Evolutionary conservation across 202 grass and related monocot species (phyloP).

Genomic region (Musa balbisiana): DNA sequence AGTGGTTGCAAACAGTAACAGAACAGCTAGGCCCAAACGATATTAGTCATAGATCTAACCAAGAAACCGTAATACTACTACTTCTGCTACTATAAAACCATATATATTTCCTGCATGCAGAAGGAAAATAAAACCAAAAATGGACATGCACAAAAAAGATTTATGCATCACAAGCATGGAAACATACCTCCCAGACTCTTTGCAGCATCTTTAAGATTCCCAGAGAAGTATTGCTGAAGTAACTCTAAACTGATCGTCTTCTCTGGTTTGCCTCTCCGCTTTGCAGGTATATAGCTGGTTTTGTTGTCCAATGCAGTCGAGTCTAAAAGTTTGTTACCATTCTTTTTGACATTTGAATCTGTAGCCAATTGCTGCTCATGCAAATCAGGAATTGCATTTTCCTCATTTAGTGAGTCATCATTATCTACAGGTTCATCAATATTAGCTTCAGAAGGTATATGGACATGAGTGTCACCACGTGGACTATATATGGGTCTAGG

Average conservation of each 20-base stretch:
- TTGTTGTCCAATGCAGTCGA: constrained; percentile 18
- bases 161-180: not conserved
- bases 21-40: constrained; percentile 22
- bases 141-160: not conserved
- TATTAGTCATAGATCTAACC: constrained; percentile 14
- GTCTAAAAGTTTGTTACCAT: constrained; percentile 1
- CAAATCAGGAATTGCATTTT: constrained; percentile 3
- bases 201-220: constrained; percentile 61
- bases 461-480: not conserved
- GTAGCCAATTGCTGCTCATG: not conserved
- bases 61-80: constrained; percentile 20
- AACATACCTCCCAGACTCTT: constrained; percentile 48
- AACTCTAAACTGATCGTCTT: constrained; percentile 46
- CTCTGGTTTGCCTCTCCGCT: constrained; percentile 31
- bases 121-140: not conserved
- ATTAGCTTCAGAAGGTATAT: constrained; percentile 13
- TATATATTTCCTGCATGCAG: not conserved
- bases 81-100: not conserved
- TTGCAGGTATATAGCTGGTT: constrained; percentile 22
- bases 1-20: constrained; percentile 25
- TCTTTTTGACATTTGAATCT: constrained; percentile 1
- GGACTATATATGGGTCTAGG: not conserved
- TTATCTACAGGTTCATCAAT: constrained; percentile 17
- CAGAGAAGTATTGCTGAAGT: constrained; percentile 43
- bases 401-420: constrained; percentile 27